A percentile compares a stretch with the other conserved stretches of the same genome.
phyloP scores from a whole-genome alignment of 768 basidiomycete genomes.

The Tricholomella constricta region DNA sequence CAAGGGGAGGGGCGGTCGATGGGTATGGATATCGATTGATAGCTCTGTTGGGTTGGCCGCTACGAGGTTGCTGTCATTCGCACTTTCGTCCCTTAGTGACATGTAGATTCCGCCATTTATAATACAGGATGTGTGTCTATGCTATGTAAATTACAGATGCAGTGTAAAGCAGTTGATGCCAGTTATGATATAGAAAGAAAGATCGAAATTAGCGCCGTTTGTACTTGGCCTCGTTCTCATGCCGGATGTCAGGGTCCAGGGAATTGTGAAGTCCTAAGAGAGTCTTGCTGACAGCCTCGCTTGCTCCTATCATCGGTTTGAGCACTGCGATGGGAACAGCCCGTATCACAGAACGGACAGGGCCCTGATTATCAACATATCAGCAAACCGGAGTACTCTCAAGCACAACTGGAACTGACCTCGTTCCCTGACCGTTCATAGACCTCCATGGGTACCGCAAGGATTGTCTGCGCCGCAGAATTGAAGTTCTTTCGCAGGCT shows the following conservation, averaged over 20 bases:
- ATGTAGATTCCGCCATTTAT: neutral
- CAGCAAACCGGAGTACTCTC: neutral
- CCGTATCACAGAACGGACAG: conserved; percentile 91
- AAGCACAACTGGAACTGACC: conserved; percentile 45
- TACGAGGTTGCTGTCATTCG: no score
- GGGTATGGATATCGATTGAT: conserved; percentile 86
- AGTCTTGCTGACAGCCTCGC: conserved; percentile 95
- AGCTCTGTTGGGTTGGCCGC: neutral
- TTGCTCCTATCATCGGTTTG: conserved; percentile 97
- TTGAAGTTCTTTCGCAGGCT: conserved; percentile 85
- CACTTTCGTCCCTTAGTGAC: no score
- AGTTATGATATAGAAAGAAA: neutral
- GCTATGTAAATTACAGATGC: conserved; percentile 9
- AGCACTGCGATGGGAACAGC: conserved; percentile 97
- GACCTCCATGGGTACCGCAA: conserved; percentile 99
- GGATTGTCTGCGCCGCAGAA: conserved; percentile 95
- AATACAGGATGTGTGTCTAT: no score
- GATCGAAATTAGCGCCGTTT: conserved; percentile 64
- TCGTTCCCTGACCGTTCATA: conserved; percentile 93
- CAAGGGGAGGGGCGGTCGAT: conserved; percentile 85
- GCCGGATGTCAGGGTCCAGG: conserved; percentile 80
- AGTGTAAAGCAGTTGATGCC: conserved; percentile 23
- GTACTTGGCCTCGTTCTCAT: conserved; percentile 92
- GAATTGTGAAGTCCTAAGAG: conserved; percentile 91
- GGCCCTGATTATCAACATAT: conserved; percentile 56